A percentile compares a stretch with the other conserved stretches of the same genome.
phyloP scores from a whole-genome alignment of 441 rosid genomes.

The Euphorbia celastroides region DNA sequence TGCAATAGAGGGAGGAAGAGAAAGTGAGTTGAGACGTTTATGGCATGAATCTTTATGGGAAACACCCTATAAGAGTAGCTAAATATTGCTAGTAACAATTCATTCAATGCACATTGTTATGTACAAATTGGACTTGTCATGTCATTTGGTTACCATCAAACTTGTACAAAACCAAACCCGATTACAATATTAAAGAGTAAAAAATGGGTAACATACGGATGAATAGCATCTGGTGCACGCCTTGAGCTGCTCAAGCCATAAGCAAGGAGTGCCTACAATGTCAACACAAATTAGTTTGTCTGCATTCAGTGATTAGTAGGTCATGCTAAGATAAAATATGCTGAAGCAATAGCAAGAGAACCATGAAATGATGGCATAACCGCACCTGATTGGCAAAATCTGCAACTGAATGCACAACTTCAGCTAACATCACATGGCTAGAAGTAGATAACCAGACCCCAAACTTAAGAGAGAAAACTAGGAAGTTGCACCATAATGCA shows the following conservation, averaged over 20 bases:
- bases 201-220: conserved; percentile 59
- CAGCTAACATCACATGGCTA: conserved; percentile 97
- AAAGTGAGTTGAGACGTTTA: background rate
- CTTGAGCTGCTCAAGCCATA: conserved; percentile 97
- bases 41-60: background rate
- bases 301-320: conserved; percentile 20
- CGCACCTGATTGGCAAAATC: conserved; percentile 96
- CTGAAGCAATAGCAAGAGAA: background rate
- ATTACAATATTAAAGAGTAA: background rate
- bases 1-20: no score
- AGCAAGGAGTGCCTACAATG: conserved; percentile 87
- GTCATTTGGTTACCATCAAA: background rate
- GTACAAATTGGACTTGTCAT: background rate
- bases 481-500: conserved; percentile 96
- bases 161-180: background rate
- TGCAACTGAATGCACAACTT: conserved; percentile 87
- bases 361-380: conserved; percentile 1
- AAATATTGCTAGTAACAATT: background rate
- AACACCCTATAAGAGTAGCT: background rate
- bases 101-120: conserved; percentile 7
- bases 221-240: conserved; percentile 98
- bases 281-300: conserved; percentile 38
- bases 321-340: conserved; percentile 11
- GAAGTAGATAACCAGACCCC: conserved; percentile 88
- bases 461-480: conserved; percentile 90